Base-by-base conservation (phyloP, 2,329 filamentous ascomycete species). In the Talaromyces sp. region DNA sequence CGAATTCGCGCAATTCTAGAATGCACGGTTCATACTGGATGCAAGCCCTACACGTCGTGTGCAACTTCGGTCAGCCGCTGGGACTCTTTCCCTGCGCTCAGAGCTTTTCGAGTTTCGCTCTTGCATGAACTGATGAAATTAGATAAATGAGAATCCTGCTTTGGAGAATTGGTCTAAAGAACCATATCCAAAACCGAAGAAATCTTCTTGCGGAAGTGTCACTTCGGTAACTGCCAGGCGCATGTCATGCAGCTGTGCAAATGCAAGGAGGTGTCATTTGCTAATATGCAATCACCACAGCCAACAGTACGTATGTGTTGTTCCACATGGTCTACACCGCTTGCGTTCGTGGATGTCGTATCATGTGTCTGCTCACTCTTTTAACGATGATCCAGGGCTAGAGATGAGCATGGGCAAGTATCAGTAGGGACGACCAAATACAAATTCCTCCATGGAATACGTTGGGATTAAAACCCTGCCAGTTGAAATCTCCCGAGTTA, bases 211-310 rank as follows among this genome's bases (percentile, higher is more conserved):
- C 10, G n/a, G 19, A 56, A 37, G 31, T 37, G 31, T 14, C 31
- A 14, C 27, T 31, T 31, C 7, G n/a, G 2, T 22, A 14, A 1
- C 50, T 54, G 14, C 2, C 50, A 8, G 31, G 31, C 50, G 9
- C 1, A 56, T 56, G 50, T 19, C 50, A 56, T 56, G 50, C 31
- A 35, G 9, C 50, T 56, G 10, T 6, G 50, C 31, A 37, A 14
- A 56, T 56, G 50, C 50, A 56, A 56, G 31, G 50, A 54, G 50
- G n/a, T 52, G 27, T 31, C 49, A n/a, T 52, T 11, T 49, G 45
- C 49, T 37, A 37, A 13, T 37, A 37, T 8, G 5, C 35, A 37
- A 37, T 37, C 16, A 19, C 50, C 50, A 19, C 6, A 19, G 8
- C 50, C 31, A 56, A 22, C 50, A 35, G 50, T 14, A 49, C 14